Evolutionary conservation across 2,329 filamentous ascomycete genomes (phyloP).

Genomic region (Orbilia brochopaga): DNA sequence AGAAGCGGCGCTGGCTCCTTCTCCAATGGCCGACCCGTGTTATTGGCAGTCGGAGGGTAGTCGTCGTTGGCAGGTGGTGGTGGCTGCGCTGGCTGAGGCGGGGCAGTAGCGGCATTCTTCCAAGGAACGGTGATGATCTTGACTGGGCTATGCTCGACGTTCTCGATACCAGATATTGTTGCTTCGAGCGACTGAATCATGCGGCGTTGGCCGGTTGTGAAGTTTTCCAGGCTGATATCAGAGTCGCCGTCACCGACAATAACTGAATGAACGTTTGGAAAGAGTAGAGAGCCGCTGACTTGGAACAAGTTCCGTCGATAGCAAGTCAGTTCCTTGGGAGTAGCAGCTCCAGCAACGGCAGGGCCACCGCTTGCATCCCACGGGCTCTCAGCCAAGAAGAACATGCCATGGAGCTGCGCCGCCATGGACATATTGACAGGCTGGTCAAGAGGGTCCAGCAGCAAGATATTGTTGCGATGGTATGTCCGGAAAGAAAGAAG

Average conservation of each 20-base stretch:
- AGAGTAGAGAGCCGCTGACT: constrained; percentile 85
- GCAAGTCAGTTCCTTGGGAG: constrained; percentile 83
- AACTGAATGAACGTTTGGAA: constrained; percentile 77
- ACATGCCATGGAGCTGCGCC: constrained; percentile 85
- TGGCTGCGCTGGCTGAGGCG: constrained; percentile 61
- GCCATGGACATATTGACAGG: constrained; percentile 70
- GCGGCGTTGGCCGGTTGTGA: constrained; percentile 31
- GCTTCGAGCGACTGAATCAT: constrained; percentile 67
- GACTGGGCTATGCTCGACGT: constrained; percentile 87
- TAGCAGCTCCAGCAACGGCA: constrained; percentile 61
- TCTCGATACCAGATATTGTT: constrained; percentile 89
- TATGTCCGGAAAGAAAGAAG: constrained; percentile 46
- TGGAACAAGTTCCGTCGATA: constrained; percentile 96
- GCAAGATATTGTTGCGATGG: constrained; percentile 56
- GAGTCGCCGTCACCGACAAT: constrained; percentile 84
- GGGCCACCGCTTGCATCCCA: constrained; percentile 66
- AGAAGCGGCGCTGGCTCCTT: constrained; percentile 75
- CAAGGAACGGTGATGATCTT: constrained; percentile 96
- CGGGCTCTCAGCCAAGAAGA: constrained; percentile 82
- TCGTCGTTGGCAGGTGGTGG: constrained; percentile 22
- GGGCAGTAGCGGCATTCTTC: constrained; percentile 87
- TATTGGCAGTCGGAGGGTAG: constrained; percentile 37
- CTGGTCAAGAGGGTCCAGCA: constrained; percentile 71
- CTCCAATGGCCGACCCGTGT: constrained; percentile 61
- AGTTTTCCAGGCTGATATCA: constrained; percentile 77